Conservation (phyloP, 2,329 filamentous ascomycete species). For the Stylonectria norvegica region DNA sequence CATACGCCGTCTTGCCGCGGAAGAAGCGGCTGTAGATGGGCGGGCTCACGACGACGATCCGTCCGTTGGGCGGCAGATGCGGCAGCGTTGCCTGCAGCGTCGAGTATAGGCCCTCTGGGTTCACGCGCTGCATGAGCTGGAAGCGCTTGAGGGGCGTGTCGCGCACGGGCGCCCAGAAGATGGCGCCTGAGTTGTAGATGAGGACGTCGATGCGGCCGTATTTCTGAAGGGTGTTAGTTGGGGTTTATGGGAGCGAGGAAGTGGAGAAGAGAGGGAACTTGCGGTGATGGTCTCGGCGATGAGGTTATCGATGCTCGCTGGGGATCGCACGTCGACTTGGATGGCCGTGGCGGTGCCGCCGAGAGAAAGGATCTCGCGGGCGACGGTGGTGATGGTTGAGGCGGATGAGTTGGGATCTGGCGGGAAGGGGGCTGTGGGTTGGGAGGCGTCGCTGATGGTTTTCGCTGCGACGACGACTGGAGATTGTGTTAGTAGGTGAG, state of each 20-base stretch:
- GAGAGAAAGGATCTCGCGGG: slow-evolving; percentile 64
- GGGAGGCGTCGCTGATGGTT: slow-evolving; percentile 61
- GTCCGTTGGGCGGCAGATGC: slow-evolving; percentile 55
- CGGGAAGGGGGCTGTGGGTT: slow-evolving; percentile 56
- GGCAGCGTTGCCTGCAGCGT: slow-evolving; percentile 67
- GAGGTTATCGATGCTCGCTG: slow-evolving; percentile 57
- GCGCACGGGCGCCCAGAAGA: slow-evolving; percentile 76
- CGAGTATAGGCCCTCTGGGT: slow-evolving; percentile 72
- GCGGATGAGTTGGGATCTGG: slow-evolving; percentile 71
- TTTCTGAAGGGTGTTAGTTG: slow-evolving; percentile 28
- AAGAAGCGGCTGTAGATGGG: slow-evolving; percentile 86
- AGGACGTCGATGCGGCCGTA: slow-evolving; percentile 69
- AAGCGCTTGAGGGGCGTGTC: slow-evolving; percentile 74
- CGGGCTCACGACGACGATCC: slow-evolving; percentile 76
- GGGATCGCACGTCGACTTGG: slow-evolving; percentile 65
- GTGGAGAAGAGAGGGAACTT: neutral
- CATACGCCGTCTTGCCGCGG: slow-evolving; percentile 80
- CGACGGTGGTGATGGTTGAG: slow-evolving; percentile 79
- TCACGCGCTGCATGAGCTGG: slow-evolving; percentile 72
- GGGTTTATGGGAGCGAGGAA: slow-evolving; percentile 1
- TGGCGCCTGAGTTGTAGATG: slow-evolving; percentile 80
- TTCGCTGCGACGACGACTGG: slow-evolving; percentile 73
- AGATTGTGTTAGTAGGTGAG: neutral
- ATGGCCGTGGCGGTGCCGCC: slow-evolving; percentile 65
- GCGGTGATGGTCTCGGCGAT: slow-evolving; percentile 53